These are phyloP conservation scores for Fusarium sp. DNA, from an alignment of 2,329 filamentous ascomycete species.

Conservation along the genomic window DNA sequence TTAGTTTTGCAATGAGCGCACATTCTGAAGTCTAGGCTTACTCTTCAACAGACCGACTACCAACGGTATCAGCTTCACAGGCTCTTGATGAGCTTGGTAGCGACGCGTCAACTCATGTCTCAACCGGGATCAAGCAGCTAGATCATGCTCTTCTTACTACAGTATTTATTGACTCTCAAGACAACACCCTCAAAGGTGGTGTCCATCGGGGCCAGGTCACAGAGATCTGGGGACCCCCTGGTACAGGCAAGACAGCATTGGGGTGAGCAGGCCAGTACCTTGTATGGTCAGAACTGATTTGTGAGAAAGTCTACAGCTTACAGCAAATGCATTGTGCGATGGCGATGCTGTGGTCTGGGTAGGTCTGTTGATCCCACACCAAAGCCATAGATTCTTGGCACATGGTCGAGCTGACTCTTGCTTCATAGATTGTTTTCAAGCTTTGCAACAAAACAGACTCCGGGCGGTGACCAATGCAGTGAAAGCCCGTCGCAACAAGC, in stretches of 20 bases:
- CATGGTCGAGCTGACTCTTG: slow-evolving; percentile 11
- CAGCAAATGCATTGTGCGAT: slow-evolving; percentile 69
- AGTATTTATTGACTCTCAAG: slow-evolving; percentile 18
- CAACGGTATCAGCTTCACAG: slow-evolving; percentile 80
- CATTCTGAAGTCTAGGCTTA: slow-evolving; percentile 21
- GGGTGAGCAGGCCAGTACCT: slow-evolving; percentile 65
- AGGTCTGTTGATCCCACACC: slow-evolving; percentile 65
- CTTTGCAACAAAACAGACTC: slow-evolving; percentile 47
- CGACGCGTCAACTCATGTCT: slow-evolving; percentile 61
- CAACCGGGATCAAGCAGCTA: slow-evolving; percentile 66
- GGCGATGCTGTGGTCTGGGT: slow-evolving; percentile 81
- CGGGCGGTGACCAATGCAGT: slow-evolving; percentile 39
- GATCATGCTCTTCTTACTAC: slow-evolving; percentile 57
- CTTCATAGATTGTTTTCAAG: slow-evolving; percentile 60
- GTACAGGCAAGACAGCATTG: slow-evolving; percentile 85
- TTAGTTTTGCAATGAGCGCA: slow-evolving; percentile 50
- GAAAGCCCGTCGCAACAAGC: slow-evolving; percentile 11
- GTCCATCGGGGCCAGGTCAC: slow-evolving; percentile 81
- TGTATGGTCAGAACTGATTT: slow-evolving; percentile 19
- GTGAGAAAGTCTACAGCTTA: slow-evolving; percentile 74
- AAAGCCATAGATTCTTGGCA: neutral
- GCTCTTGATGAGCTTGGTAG: slow-evolving; percentile 71
- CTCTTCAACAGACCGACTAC: slow-evolving; percentile 71
- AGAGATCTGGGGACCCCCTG: slow-evolving; percentile 89
- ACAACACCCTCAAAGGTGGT: slow-evolving; percentile 58